phyloP scores from a whole-genome alignment of 202 grass and related monocot species.

The Musa balbisiana region DNA sequence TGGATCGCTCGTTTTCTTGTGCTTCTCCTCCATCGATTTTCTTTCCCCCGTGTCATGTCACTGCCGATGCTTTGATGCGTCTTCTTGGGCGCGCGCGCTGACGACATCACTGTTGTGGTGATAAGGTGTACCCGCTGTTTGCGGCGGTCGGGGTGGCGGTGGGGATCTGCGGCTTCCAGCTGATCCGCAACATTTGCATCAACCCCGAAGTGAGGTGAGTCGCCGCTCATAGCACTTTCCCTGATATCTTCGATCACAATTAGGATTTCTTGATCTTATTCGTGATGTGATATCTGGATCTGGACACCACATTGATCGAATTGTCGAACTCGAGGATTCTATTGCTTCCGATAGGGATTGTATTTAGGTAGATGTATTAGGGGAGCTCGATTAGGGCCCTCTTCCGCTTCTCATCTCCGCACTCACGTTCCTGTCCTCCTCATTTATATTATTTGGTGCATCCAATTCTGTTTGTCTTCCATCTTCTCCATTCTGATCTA shows the following conservation, averaged over 20 bases:
- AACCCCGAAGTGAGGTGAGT: slow-evolving; percentile 4
- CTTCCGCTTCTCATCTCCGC: too few relatives aligned
- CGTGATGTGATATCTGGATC: not conserved
- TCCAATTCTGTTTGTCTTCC: too few relatives aligned
- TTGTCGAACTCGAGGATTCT: too few relatives aligned
- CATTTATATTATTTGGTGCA: too few relatives aligned
- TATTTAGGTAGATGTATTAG: too few relatives aligned
- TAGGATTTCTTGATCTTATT: not conserved
- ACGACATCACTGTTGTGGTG: not conserved
- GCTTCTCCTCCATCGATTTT: not conserved
- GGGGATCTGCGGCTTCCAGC: not conserved
- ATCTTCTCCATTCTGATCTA: too few relatives aligned
- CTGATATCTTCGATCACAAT: not conserved
- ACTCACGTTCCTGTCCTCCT: too few relatives aligned
- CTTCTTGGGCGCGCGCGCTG: too few relatives aligned
- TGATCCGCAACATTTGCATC: slow-evolving; percentile 1
- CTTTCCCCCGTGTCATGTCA: not conserved
- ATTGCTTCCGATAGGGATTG: too few relatives aligned
- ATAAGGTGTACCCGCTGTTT: not conserved
- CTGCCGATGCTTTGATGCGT: not conserved
- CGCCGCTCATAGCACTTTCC: not conserved
- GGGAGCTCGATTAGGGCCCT: too few relatives aligned
- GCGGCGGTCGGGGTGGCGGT: not conserved
- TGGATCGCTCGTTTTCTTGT: not conserved
- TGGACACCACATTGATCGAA: not conserved